Conservation (phyloP, 306 rosid species). For the Cucurbita pepo region DNA sequence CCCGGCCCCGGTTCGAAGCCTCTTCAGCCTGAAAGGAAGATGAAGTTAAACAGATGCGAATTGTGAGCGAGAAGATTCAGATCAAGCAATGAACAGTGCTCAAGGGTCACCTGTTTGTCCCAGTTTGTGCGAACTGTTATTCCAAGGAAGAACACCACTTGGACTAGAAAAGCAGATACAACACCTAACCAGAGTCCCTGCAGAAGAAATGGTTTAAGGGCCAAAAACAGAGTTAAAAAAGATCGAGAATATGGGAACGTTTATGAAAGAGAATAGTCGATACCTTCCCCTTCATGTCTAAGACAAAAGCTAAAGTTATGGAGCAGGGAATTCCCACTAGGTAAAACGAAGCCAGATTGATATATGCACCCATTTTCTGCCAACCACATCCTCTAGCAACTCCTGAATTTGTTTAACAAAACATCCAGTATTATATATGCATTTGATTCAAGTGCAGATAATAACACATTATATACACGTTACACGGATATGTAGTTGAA, state of each 20-base stretch:
- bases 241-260: neutral
- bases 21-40: slow-evolving; percentile 13
- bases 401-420: slow-evolving; percentile 14
- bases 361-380: slow-evolving; percentile 15
- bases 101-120: slow-evolving; percentile 25
- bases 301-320: slow-evolving; percentile 1
- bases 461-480: no score
- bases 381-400: slow-evolving; percentile 14
- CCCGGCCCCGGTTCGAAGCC: slow-evolving; percentile 16
- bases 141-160: slow-evolving; percentile 17
- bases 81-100: neutral
- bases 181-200: slow-evolving; percentile 34
- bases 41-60: neutral
- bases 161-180: slow-evolving; percentile 13
- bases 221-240: no score
- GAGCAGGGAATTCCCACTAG: slow-evolving; percentile 7
- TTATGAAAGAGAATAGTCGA: neutral
- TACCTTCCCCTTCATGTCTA: slow-evolving; percentile 7
- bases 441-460: no score
- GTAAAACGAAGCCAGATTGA: slow-evolving; percentile 12
- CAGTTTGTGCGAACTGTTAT: slow-evolving; percentile 21
- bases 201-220: neutral
- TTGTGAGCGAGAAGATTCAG: neutral
- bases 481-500: no score
- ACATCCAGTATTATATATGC: no score